Evolutionary conservation across 768 basidiomycete genomes (phyloP), one percentile per base, ranked within the genome.

Genomic region (Lentinula raphanica): DNA sequence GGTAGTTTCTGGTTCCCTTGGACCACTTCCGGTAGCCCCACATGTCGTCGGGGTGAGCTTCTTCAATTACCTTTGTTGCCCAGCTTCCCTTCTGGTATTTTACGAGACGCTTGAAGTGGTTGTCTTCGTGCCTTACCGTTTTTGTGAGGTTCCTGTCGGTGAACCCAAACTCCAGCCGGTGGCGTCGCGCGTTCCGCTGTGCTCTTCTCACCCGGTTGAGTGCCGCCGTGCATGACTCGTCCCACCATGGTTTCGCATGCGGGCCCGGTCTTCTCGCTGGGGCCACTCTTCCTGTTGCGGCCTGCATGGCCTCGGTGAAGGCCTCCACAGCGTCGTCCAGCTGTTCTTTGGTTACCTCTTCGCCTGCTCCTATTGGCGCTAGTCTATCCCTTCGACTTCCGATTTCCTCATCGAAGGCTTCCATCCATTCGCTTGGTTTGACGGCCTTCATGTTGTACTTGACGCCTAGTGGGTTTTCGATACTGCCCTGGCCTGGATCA

Each of bases 1-100:
- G 65, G 61, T 71, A 71, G 61, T 66, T 66, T 0, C 65, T 38
- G 0, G 21, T 35, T 0, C 65, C 67, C 12, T 60, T 68, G 0
- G 68, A 66, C 68, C 68, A 70, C 3, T 60, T 58, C 1, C 44
- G 42, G 46, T 66, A 67, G 0, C 59, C 61, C 66, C 67, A 71
- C 6, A 71, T 65, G 7, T 66, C 63, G 11, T 64, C 55, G 0
- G 60, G 55, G 0, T 32, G 35, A 0, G 68, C 65, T 12, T 64
- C 45, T 29, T 67, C 54, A 0, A 70, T 56, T 17, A 28, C 62
- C 12, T 62, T 36, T 5, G 54, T 64, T 0, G 61, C 68, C 65
- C 65, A 68, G n/a, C 56, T 59, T 0, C 45, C 46, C 42, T 67
- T 69, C 17, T 63, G 66, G 12, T 32, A 53, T 12, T 60, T 57